phyloP scores from a whole-genome alignment of 805 yeast genomes.

The Myxozyma melibiosi region DNA sequence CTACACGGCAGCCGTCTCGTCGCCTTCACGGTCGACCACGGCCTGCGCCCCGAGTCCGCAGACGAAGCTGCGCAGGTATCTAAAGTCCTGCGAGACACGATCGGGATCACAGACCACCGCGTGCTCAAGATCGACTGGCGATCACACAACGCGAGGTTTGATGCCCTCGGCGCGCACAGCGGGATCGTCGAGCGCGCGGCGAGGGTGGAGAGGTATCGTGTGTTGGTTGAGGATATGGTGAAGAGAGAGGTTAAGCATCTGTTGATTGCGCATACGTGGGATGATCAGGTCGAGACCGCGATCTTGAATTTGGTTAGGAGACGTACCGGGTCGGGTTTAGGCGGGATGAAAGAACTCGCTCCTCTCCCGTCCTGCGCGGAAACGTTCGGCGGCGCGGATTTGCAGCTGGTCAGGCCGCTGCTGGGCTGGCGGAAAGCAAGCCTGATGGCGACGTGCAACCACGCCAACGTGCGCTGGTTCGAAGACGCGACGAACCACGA shows the following conservation, averaged over 20 bases:
- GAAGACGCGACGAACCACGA: slow-evolving; percentile 70
- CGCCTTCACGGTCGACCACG: slow-evolving; percentile 72
- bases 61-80: slow-evolving; percentile 49
- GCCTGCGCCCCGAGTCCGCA: slow-evolving; percentile 52
- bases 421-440: slow-evolving; percentile 50
- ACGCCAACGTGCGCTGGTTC: slow-evolving; percentile 56
- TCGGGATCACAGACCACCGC: slow-evolving; percentile 5
- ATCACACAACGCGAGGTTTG: background rate
- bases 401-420: slow-evolving; percentile 55
- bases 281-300: slow-evolving; percentile 75
- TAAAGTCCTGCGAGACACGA: background rate
- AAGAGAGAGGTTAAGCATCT: slow-evolving; percentile 44
- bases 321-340: slow-evolving; percentile 45
- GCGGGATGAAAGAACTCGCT: slow-evolving; percentile 53
- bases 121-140: background rate
- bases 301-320: slow-evolving; percentile 52
- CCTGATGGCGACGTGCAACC: slow-evolving; percentile 51
- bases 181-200: slow-evolving; percentile 46
- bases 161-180: background rate
- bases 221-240: slow-evolving; percentile 49
- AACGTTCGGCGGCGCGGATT: slow-evolving; percentile 13
- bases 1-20: slow-evolving; percentile 33
- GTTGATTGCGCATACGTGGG: slow-evolving; percentile 65
- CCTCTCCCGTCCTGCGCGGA: slow-evolving; percentile 34
- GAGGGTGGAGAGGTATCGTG: slow-evolving; percentile 54